Percentiles rank a stretch among this genome's conserved stretches.
These are phyloP conservation scores for Acanthamoeba lugdunensis DNA, from an alignment of 208 protist genomes.

Conservation along the genomic window DNA sequence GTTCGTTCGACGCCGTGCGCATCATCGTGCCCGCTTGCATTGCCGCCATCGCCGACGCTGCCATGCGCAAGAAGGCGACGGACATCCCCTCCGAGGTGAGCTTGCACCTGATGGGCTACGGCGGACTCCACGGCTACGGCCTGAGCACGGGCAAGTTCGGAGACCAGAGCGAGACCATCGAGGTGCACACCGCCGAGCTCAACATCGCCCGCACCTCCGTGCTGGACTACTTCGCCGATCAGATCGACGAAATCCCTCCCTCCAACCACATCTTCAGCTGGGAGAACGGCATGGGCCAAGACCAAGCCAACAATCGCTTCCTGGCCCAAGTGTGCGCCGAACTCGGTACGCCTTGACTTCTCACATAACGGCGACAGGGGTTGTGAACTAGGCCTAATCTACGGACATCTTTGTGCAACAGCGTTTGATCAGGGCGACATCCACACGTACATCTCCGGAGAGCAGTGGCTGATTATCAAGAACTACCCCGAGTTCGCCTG, in stretches of 20 bases:
- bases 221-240: slow-evolving; percentile 86
- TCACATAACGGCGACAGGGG: background rate
- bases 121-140: slow-evolving; percentile 73
- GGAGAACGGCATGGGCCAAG: slow-evolving; percentile 67
- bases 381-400: too few relatives aligned
- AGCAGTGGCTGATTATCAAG: slow-evolving; percentile 76
- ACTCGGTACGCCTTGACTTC: background rate
- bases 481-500: slow-evolving; percentile 82
- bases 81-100: slow-evolving; percentile 80
- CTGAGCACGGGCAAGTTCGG: slow-evolving; percentile 77
- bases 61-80: slow-evolving; percentile 79
- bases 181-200: slow-evolving; percentile 83
- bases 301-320: slow-evolving; percentile 43
- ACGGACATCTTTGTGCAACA: background rate
- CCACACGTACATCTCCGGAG: slow-evolving; percentile 78
- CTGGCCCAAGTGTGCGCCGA: slow-evolving; percentile 52
- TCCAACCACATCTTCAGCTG: slow-evolving; percentile 69
- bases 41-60: slow-evolving; percentile 73
- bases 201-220: slow-evolving; percentile 84
- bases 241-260: slow-evolving; percentile 70
- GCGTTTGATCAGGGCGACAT: slow-evolving; percentile 71
- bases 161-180: slow-evolving; percentile 80
- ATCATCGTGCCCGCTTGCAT: slow-evolving; percentile 71
- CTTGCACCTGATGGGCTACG: slow-evolving; percentile 83
- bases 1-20: slow-evolving; percentile 73